Conservation (phyloP, 2,329 filamentous ascomycete species). For the Fusarium nurragi region DNA sequence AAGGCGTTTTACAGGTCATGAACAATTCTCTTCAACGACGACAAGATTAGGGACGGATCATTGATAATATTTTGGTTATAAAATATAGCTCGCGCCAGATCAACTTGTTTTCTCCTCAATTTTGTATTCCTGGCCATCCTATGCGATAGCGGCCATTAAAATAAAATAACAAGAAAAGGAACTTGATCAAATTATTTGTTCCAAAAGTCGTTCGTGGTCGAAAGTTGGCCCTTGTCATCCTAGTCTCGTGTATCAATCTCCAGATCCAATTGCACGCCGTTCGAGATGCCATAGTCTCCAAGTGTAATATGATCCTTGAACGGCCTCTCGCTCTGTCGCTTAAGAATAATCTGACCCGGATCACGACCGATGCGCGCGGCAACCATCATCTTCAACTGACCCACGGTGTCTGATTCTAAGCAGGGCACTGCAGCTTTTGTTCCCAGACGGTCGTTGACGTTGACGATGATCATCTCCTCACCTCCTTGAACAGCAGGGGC, state of each 20-base stretch:
- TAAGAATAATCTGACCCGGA: slow-evolving; percentile 89
- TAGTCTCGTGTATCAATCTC: slow-evolving; percentile 71
- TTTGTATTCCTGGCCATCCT: not conserved
- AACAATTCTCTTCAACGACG: not conserved
- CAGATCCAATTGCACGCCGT: slow-evolving; percentile 78
- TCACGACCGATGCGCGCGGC: slow-evolving; percentile 88
- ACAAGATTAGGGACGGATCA: not conserved
- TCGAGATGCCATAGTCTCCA: slow-evolving; percentile 93
- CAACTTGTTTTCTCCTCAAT: not conserved
- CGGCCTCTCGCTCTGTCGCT: slow-evolving; percentile 89
- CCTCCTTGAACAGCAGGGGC: slow-evolving; percentile 48
- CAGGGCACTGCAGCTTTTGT: slow-evolving; percentile 96
- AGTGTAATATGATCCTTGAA: slow-evolving; percentile 92
- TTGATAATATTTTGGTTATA: not conserved
- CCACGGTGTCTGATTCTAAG: slow-evolving; percentile 82
- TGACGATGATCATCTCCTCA: slow-evolving; percentile 92
- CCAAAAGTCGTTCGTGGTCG: not conserved
- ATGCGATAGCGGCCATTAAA: not conserved
- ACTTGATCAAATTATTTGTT: not conserved
- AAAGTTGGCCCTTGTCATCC: not conserved
- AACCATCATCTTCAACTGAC: slow-evolving; percentile 90
- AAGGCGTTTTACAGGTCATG: not conserved
- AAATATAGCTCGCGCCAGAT: not conserved
- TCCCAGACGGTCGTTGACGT: slow-evolving; percentile 93
- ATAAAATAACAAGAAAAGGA: not conserved